Conservation (phyloP, 2,329 filamentous ascomycete species). For the Aspergillus jensenii region DNA sequence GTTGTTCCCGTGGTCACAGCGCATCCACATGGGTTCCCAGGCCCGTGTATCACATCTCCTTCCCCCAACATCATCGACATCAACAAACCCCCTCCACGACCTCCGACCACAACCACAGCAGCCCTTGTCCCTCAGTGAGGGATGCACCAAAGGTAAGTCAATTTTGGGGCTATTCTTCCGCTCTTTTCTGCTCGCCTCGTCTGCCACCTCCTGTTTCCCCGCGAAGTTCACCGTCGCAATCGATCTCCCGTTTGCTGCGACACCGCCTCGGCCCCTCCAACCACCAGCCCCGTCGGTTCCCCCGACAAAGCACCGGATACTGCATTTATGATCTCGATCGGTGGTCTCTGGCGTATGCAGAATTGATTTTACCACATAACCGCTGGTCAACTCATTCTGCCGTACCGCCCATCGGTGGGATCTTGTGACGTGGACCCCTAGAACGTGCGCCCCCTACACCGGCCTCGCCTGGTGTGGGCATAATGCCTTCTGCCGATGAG, state of each 20-base stretch:
- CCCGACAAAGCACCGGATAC: conserved; percentile 10
- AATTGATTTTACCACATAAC: neutral
- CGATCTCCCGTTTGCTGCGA: conserved; percentile 29
- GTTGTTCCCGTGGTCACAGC: conserved; percentile 17
- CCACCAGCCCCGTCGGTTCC: conserved; percentile 16
- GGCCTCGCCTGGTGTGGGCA: conserved; percentile 24
- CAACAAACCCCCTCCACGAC: conserved; percentile 11
- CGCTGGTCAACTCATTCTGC: neutral
- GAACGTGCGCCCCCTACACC: conserved; percentile 19
- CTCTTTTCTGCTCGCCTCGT: conserved; percentile 9
- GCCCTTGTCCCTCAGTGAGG: conserved; percentile 24
- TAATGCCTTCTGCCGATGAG: conserved; percentile 40
- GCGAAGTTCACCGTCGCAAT: conserved; percentile 14
- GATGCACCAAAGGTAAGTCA: conserved; percentile 22
- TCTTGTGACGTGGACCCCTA: conserved; percentile 19
- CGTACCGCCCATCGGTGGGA: conserved; percentile 6
- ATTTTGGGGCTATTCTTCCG: conserved; percentile 3
- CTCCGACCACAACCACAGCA: neutral
- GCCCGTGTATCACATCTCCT: conserved; percentile 6
- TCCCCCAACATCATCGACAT: conserved; percentile 10
- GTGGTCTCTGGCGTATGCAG: conserved; percentile 1
- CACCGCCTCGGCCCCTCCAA: conserved; percentile 37
- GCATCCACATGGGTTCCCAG: conserved; percentile 12
- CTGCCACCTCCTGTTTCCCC: neutral
- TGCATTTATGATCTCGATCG: conserved; percentile 13